These are phyloP conservation scores for Inga laurina DNA, from an alignment of 306 rosid species.

Conservation along the genomic window DNA sequence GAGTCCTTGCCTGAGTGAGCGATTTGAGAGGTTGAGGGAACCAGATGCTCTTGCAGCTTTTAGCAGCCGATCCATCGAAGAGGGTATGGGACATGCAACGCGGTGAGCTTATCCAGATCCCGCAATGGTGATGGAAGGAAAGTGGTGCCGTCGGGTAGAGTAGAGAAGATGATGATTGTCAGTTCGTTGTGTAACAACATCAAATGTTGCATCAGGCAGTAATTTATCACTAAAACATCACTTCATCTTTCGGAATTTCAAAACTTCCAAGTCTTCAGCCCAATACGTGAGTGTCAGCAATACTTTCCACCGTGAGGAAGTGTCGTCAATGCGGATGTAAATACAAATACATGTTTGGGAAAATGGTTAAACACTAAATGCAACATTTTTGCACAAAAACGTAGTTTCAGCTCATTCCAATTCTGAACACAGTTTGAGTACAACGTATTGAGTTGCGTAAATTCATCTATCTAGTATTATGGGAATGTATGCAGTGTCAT, in stretches of 20 bases:
- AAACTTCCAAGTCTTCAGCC: neutral
- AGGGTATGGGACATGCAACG: neutral
- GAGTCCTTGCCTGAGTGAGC: slow-evolving; percentile 65
- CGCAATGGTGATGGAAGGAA: neutral
- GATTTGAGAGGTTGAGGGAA: slow-evolving; percentile 94
- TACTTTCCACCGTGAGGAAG: too few species aligned
- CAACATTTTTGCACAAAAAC: too few species aligned
- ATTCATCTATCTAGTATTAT: too few species aligned
- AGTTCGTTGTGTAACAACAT: neutral
- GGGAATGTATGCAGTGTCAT: too few species aligned
- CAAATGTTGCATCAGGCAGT: neutral
- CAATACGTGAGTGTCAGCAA: neutral
- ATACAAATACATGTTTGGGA: too few species aligned
- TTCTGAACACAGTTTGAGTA: too few species aligned
- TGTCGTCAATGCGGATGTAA: too few species aligned
- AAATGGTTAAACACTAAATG: too few species aligned
- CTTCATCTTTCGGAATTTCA: neutral
- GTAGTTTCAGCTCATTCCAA: too few species aligned
- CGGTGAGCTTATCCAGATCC: slow-evolving; percentile 31
- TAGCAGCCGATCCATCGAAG: slow-evolving; percentile 74
- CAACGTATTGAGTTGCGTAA: too few species aligned
- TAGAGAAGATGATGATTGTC: neutral
- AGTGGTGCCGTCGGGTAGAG: neutral
- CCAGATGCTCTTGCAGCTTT: slow-evolving; percentile 92
- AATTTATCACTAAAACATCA: neutral